These are phyloP conservation scores for Daedalea quercina DNA, from an alignment of 768 basidiomycete genomes.

Conservation along the genomic window DNA sequence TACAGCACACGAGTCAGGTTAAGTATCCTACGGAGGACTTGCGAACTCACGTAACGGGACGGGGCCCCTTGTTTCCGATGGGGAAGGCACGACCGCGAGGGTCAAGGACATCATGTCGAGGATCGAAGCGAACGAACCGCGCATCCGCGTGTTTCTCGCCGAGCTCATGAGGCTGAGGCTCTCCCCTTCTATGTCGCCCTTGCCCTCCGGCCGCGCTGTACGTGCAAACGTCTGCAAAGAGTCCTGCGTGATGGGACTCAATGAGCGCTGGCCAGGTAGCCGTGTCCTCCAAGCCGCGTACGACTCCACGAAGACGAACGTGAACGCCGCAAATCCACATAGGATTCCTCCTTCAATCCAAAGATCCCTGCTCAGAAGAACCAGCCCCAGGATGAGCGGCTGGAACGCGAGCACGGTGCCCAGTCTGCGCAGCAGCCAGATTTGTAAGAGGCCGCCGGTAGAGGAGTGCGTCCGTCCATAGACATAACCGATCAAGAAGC, in stretches of 20 bases:
- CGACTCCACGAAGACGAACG: conserved; percentile 53
- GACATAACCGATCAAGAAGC: conserved; percentile 73
- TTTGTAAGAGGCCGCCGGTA: conserved; percentile 66
- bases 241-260: conserved; percentile 50
- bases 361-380: conserved; percentile 56
- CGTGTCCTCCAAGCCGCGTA: conserved; percentile 48
- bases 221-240: conserved; percentile 48
- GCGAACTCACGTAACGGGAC: conserved; percentile 57
- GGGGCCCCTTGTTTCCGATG: conserved; percentile 46
- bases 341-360: conserved; percentile 72
- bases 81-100: conserved; percentile 64
- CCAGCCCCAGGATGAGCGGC: conserved; percentile 68
- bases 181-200: conserved; percentile 39
- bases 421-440: conserved; percentile 71
- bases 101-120: conserved; percentile 82
- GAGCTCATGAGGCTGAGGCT: conserved; percentile 42
- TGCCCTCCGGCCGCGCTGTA: conserved; percentile 33
- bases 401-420: conserved; percentile 68
- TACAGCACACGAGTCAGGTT: conserved; percentile 16
- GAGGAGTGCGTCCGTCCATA: conserved; percentile 67
- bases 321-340: conserved; percentile 44
- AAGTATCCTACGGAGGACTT: not conserved
- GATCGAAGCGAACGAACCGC: conserved; percentile 75
- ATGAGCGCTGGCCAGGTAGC: conserved; percentile 38
- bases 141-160: conserved; percentile 30